These are phyloP conservation scores for Phytopythium vexans DNA, from an alignment of 352 stramenopile genomes.

Conservation along the genomic window DNA sequence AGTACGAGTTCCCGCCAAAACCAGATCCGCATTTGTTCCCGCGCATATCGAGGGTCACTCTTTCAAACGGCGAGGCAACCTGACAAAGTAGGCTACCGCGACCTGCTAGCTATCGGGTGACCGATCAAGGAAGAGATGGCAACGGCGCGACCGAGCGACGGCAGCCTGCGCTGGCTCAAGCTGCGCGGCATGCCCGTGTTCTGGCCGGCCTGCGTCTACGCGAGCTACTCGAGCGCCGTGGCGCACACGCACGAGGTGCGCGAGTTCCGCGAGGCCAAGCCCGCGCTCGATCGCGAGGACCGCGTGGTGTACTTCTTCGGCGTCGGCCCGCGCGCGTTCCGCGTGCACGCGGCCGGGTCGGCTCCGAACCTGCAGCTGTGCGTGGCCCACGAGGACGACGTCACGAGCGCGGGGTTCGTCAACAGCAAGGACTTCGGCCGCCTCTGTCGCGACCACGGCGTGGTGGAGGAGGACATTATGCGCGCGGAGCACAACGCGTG, in stretches of 20 bases:
- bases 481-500: slow-evolving; percentile 40
- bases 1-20: slow-evolving; percentile 19
- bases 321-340: slow-evolving; percentile 34
- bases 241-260: slow-evolving; percentile 46
- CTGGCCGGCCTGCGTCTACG: slow-evolving; percentile 73
- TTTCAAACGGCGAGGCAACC: too few relatives aligned
- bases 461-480: slow-evolving; percentile 29
- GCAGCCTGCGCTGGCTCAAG: slow-evolving; percentile 42
- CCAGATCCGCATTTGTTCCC: slow-evolving; percentile 1
- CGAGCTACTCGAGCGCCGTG: slow-evolving; percentile 42
- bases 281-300: slow-evolving; percentile 60
- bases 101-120: neutral
- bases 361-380: slow-evolving; percentile 53
- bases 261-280: slow-evolving; percentile 37
- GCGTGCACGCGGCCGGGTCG: slow-evolving; percentile 18
- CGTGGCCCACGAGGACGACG: slow-evolving; percentile 38
- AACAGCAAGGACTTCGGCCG: slow-evolving; percentile 25
- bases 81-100: neutral
- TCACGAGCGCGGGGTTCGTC: slow-evolving; percentile 18
- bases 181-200: slow-evolving; percentile 51
- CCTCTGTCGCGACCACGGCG: slow-evolving; percentile 30
- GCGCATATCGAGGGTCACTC: too few relatives aligned
- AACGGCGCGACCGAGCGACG: neutral
- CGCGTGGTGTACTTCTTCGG: slow-evolving; percentile 82
- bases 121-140: slow-evolving; percentile 2